phyloP scores from a whole-genome alignment of 2,329 filamentous ascomycete species.

The Diaporthe capsici region DNA sequence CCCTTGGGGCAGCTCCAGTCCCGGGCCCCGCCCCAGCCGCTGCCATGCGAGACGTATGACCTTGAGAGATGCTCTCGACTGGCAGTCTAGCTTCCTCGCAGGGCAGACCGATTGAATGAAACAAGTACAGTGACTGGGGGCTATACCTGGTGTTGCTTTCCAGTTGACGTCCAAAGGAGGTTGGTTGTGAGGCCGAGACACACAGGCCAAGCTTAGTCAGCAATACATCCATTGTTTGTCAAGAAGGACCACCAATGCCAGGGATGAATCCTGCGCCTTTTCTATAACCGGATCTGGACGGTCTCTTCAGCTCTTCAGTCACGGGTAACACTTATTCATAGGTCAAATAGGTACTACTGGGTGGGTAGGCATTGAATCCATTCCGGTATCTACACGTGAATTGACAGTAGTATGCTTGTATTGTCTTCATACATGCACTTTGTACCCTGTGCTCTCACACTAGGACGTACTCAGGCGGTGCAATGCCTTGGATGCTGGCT shows the following conservation, averaged over 20 bases:
- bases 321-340: neutral
- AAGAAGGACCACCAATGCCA: neutral
- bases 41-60: slow-evolving; percentile 20
- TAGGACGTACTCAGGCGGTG: slow-evolving; percentile 24
- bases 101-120: neutral
- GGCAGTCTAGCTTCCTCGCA: slow-evolving; percentile 10
- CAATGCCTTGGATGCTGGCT: slow-evolving; percentile 7
- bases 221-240: neutral
- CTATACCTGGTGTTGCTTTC: neutral
- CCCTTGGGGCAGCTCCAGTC: slow-evolving; percentile 24
- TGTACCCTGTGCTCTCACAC: slow-evolving; percentile 15
- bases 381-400: slow-evolving; percentile 25
- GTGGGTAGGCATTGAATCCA: slow-evolving; percentile 2
- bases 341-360: too few species aligned
- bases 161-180: neutral
- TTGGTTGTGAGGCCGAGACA: slow-evolving; percentile 1
- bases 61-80: neutral
- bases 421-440: neutral
- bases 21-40: slow-evolving; percentile 22
- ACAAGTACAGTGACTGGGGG: neutral
- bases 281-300: neutral
- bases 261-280: neutral
- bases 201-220: slow-evolving; percentile 34
- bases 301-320: neutral
- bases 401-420: slow-evolving; percentile 2